Percentiles rank a stretch among this genome's conserved stretches.
Conservation (phyloP, 805 yeast genomes). For the Hanseniaspora vineae region DNA sequence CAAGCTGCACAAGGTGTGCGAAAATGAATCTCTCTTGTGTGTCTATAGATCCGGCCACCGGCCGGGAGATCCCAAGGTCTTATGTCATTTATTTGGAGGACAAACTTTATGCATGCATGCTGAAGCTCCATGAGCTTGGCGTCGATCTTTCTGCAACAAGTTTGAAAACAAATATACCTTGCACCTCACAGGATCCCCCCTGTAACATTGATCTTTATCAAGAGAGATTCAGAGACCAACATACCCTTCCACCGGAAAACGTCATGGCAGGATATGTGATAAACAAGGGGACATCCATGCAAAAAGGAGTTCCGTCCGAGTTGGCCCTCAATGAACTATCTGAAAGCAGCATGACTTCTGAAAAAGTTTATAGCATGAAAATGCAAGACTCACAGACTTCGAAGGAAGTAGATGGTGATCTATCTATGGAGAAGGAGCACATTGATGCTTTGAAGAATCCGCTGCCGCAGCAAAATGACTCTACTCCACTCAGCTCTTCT, state of each 20-base stretch:
- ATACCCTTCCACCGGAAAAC: conserved; percentile 12
- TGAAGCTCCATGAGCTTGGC: conserved; percentile 32
- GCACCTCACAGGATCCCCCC: conserved; percentile 17
- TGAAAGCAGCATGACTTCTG: not conserved
- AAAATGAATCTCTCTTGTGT: conserved; percentile 62
- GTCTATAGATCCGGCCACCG: conserved; percentile 79
- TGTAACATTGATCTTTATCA: conserved; percentile 12
- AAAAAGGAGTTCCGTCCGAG: not conserved
- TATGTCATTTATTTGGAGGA: conserved; percentile 64
- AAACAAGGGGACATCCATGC: conserved; percentile 15
- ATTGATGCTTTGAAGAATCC: too few species aligned
- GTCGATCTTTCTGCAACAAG: conserved; percentile 20
- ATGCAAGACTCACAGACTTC: too few species aligned
- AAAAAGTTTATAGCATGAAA: not conserved
- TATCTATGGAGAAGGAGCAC: not conserved
- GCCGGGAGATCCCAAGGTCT: conserved; percentile 73
- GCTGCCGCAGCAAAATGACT: too few species aligned
- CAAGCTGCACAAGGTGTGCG: conserved; percentile 42
- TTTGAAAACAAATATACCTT: conserved; percentile 16
- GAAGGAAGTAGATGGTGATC: too few species aligned
- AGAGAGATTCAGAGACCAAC: conserved; percentile 12
- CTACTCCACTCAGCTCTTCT: too few species aligned
- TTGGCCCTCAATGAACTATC: not conserved
- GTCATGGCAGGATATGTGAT: conserved; percentile 17
- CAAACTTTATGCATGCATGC: conserved; percentile 43